A percentile compares a stretch with the other conserved stretches of the same genome.
These are phyloP conservation scores for Amanita polypyramis DNA, from an alignment of 768 basidiomycete genomes.

Conservation along the genomic window DNA sequence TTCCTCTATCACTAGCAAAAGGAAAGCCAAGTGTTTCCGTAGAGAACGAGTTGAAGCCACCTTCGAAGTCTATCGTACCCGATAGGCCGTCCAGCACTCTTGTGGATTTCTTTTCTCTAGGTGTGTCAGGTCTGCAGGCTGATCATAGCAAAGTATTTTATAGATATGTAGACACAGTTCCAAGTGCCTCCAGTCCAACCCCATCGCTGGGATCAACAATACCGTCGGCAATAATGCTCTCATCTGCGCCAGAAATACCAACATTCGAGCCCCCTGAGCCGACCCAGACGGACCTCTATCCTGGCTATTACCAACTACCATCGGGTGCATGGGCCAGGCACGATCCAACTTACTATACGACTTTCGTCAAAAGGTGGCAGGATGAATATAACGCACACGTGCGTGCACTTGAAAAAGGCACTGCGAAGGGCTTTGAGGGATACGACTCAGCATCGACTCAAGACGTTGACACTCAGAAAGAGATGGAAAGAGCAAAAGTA, in stretches of 20 bases:
- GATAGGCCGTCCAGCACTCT: slow-evolving; percentile 19
- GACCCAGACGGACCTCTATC: slow-evolving; percentile 65
- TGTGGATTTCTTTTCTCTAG: slow-evolving; percentile 62
- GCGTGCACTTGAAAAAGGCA: slow-evolving; percentile 61
- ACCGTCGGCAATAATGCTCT: slow-evolving; percentile 24
- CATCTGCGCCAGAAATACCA: slow-evolving; percentile 61
- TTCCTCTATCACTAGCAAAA: slow-evolving; percentile 48
- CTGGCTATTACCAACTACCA: slow-evolving; percentile 80
- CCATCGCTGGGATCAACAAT: slow-evolving; percentile 14
- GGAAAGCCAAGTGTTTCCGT: slow-evolving; percentile 50
- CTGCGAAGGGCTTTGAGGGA: slow-evolving; percentile 60
- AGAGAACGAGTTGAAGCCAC: slow-evolving; percentile 23
- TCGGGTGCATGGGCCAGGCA: slow-evolving; percentile 73
- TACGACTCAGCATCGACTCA: slow-evolving; percentile 41
- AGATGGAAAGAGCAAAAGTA: slow-evolving; percentile 68
- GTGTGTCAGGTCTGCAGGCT: slow-evolving; percentile 22
- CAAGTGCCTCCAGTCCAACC: slow-evolving; percentile 9
- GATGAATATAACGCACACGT: slow-evolving; percentile 61
- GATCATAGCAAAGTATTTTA: not conserved
- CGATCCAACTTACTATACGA: slow-evolving; percentile 58
- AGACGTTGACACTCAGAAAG: slow-evolving; percentile 56
- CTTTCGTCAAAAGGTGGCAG: slow-evolving; percentile 66
- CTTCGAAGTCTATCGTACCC: slow-evolving; percentile 11
- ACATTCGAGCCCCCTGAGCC: slow-evolving; percentile 68
- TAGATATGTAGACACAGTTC: slow-evolving; percentile 8